Evolutionary conservation across 768 basidiomycete species (phyloP).

Genomic region (Suillus ampliporus): DNA sequence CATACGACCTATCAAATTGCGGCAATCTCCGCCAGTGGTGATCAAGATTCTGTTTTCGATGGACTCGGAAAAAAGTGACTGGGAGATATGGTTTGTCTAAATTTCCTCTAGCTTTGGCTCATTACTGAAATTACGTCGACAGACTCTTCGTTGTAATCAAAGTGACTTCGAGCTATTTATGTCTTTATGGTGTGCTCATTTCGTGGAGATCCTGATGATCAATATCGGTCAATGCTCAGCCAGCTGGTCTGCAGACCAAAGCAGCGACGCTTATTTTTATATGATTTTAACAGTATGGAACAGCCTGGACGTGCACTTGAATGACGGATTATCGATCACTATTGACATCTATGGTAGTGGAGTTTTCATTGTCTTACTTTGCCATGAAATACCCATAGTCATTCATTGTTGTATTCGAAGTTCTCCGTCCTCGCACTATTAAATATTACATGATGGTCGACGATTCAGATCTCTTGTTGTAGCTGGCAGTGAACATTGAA

Average conservation of each 20-base stretch:
- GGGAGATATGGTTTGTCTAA: constrained; percentile 6
- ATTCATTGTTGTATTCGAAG: neutral
- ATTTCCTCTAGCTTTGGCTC: neutral
- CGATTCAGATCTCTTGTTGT: too few species aligned
- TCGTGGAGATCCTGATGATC: neutral
- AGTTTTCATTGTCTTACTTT: neutral
- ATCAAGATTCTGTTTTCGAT: neutral
- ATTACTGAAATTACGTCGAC: neutral
- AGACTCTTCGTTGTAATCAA: neutral
- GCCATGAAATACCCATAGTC: too few species aligned
- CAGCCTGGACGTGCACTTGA: neutral
- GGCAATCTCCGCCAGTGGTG: neutral
- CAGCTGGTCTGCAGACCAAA: neutral
- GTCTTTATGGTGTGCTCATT: neutral
- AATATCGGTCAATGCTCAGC: neutral
- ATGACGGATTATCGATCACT: too few species aligned
- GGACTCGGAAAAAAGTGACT: constrained; percentile 1
- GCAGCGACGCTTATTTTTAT: neutral
- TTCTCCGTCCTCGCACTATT: too few species aligned
- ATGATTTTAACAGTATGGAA: neutral
- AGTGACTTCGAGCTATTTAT: neutral
- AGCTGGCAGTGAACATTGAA: too few species aligned
- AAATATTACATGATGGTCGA: too few species aligned
- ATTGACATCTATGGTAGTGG: neutral
- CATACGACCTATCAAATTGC: constrained; percentile 1